phyloP scores from a whole-genome alignment of 257 asterid species.

The Cynanchum wilfordii region DNA sequence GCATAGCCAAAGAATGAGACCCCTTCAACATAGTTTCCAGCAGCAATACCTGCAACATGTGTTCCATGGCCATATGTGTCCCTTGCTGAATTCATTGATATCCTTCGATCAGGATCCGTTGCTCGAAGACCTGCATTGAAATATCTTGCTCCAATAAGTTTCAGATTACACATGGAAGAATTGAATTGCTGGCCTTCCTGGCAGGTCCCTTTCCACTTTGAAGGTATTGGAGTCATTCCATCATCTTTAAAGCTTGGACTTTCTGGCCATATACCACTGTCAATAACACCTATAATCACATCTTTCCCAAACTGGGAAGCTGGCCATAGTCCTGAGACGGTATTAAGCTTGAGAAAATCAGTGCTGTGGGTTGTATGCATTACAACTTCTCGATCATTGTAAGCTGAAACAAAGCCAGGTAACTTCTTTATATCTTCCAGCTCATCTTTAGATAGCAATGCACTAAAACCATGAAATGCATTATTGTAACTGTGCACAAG shows the following conservation, averaged over 20 bases:
- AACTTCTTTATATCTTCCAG: constrained; percentile 28
- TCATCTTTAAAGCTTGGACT: constrained; percentile 48
- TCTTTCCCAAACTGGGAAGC: constrained; percentile 47
- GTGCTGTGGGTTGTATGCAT: constrained; percentile 51
- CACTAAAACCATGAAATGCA: constrained; percentile 57
- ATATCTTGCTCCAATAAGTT: constrained; percentile 40
- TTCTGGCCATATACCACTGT: constrained; percentile 61
- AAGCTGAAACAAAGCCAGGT: constrained; percentile 52
- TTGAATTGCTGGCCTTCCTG: constrained; percentile 28
- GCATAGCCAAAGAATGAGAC: constrained; percentile 49
- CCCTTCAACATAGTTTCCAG: constrained; percentile 33
- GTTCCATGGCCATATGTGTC: constrained; percentile 47
- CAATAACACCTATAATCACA: constrained; percentile 51
- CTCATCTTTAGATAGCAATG: constrained; percentile 36
- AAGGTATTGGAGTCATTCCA: constrained; percentile 42
- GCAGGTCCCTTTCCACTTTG: constrained; percentile 48
- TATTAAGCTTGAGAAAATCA: constrained; percentile 41
- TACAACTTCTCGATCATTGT: constrained; percentile 24
- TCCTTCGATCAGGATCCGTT: constrained; percentile 14
- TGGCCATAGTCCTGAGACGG: constrained; percentile 51
- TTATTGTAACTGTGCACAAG: constrained; percentile 45
- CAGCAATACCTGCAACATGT: constrained; percentile 44
- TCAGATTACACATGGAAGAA: constrained; percentile 42
- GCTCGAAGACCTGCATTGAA: constrained; percentile 45
- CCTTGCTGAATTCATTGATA: constrained; percentile 47